Conservation (phyloP, 192 early-diverging fungal genomes). For the Gonapodya prolifera region DNA sequence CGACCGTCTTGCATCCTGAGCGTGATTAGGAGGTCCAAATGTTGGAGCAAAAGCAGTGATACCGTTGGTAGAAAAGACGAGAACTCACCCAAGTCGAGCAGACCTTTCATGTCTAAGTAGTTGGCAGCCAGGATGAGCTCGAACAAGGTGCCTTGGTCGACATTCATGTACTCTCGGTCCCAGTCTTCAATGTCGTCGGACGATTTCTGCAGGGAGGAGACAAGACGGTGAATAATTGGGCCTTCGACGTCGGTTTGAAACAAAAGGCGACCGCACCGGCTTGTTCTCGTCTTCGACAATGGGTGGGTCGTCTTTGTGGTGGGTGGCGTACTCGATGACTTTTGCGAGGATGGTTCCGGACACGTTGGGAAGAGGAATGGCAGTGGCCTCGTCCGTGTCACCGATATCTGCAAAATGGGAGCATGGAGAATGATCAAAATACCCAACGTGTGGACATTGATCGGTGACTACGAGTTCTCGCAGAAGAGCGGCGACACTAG, state of each 20-base stretch:
- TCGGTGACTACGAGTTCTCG: too few relatives aligned
- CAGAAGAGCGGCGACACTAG: too few relatives aligned
- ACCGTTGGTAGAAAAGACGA: background rate
- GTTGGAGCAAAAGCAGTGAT: background rate
- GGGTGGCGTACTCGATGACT: conserved; percentile 80
- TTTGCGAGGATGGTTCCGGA: conserved; percentile 74
- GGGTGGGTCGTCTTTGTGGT: conserved; percentile 63
- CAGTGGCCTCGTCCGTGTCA: conserved; percentile 34
- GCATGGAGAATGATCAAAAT: too few relatives aligned
- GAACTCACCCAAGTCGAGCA: conserved; percentile 39
- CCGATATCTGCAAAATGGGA: conserved; percentile 23
- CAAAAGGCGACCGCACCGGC: background rate
- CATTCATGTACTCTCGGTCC: conserved; percentile 79
- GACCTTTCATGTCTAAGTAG: conserved; percentile 61
- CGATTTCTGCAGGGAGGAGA: conserved; percentile 23
- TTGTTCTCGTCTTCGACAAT: conserved; percentile 47
- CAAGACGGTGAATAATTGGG: conserved; percentile 4
- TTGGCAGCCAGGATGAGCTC: conserved; percentile 87
- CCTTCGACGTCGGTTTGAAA: too few relatives aligned
- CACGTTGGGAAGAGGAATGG: conserved; percentile 83
- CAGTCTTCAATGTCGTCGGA: conserved; percentile 75
- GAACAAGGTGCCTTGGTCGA: conserved; percentile 89
- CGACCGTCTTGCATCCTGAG: conserved; percentile 67
- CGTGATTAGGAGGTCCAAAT: background rate
- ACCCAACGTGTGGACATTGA: too few relatives aligned